Percentiles rank a stretch among this genome's conserved stretches.
phyloP scores from a whole-genome alignment of 164 flowering plant species.

The Dillenia turbinata region DNA sequence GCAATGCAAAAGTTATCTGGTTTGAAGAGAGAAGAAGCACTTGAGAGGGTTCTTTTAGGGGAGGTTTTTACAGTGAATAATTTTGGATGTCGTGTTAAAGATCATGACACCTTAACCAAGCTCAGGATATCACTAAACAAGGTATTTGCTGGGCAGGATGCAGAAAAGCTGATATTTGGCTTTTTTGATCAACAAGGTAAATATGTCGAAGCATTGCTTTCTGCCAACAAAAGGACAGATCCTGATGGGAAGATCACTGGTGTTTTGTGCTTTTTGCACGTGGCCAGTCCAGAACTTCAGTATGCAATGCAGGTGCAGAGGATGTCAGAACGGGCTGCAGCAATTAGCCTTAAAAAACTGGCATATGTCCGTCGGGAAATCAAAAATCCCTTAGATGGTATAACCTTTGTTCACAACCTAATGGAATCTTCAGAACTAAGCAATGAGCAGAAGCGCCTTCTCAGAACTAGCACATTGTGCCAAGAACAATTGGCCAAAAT shows the following conservation, averaged over 20 bases:
- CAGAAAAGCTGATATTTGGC: constrained; percentile 54
- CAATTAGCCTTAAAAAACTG: constrained; percentile 43
- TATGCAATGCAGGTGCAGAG: constrained; percentile 59
- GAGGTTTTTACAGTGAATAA: constrained; percentile 56
- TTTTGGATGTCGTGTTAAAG: constrained; percentile 60
- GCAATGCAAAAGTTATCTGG: constrained; percentile 73
- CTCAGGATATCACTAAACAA: constrained; percentile 50
- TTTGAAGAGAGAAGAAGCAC: constrained; percentile 52
- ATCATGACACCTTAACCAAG: constrained; percentile 62
- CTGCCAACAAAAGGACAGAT: constrained; percentile 46
- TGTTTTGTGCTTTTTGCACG: constrained; percentile 63
- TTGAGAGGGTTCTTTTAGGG: constrained; percentile 53
- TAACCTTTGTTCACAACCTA: constrained; percentile 36
- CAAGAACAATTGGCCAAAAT: constrained; percentile 56
- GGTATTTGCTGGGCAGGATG: constrained; percentile 48
- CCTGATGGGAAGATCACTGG: constrained; percentile 57
- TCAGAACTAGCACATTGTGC: constrained; percentile 44
- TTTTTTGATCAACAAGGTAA: constrained; percentile 49
- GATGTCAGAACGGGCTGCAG: constrained; percentile 63
- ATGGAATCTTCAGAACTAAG: constrained; percentile 50
- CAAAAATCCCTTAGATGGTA: constrained; percentile 54
- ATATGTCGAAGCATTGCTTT: constrained; percentile 57
- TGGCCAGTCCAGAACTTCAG: constrained; percentile 77
- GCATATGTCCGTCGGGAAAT: constrained; percentile 57
- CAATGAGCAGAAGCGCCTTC: constrained; percentile 45